phyloP scores from a whole-genome alignment of 495 filamentous ascomycete species.

The Penicillium herquei region DNA sequence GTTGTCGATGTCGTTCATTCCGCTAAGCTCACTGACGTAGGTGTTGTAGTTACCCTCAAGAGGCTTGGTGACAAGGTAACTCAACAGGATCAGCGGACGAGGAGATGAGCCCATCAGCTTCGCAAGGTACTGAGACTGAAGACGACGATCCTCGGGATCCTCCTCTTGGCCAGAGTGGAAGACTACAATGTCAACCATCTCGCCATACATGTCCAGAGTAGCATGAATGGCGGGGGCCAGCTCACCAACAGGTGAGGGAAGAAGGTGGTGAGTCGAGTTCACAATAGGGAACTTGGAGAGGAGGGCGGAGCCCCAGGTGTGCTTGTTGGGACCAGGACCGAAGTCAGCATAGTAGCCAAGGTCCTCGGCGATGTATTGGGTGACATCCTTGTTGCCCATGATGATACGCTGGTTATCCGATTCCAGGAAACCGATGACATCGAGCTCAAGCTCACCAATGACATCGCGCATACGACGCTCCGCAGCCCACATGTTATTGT shows the following conservation, averaged over 20 bases:
- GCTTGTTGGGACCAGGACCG: conserved; percentile 96
- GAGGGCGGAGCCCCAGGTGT: conserved; percentile 94
- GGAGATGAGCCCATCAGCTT: conserved; percentile 81
- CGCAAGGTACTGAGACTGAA: conserved; percentile 84
- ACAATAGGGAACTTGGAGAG: conserved; percentile 97
- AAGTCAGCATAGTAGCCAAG: conserved; percentile 98
- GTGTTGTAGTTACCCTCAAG: conserved; percentile 95
- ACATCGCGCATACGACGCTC: conserved; percentile 91
- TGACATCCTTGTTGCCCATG: conserved; percentile 98
- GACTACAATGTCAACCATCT: conserved; percentile 88
- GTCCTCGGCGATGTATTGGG: conserved; percentile 93
- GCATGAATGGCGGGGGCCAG: conserved; percentile 95
- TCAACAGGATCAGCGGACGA: conserved; percentile 81
- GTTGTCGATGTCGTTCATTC: conserved; percentile 94
- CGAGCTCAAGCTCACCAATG: conserved; percentile 89
- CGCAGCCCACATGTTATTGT: conserved; percentile 99
- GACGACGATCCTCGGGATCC: conserved; percentile 86
- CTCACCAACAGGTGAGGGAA: conserved; percentile 91
- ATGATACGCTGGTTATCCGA: conserved; percentile 96
- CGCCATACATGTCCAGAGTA: conserved; percentile 88
- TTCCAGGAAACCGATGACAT: conserved; percentile 92
- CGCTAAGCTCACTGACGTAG: conserved; percentile 80
- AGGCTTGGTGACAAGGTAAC: conserved; percentile 90
- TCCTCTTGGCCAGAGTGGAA: conserved; percentile 99
- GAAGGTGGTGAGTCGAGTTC: conserved; percentile 93